Evolutionary conservation across 495 filamentous ascomycete species (phyloP).

Genomic region (Trichocladium antarcticum): DNA sequence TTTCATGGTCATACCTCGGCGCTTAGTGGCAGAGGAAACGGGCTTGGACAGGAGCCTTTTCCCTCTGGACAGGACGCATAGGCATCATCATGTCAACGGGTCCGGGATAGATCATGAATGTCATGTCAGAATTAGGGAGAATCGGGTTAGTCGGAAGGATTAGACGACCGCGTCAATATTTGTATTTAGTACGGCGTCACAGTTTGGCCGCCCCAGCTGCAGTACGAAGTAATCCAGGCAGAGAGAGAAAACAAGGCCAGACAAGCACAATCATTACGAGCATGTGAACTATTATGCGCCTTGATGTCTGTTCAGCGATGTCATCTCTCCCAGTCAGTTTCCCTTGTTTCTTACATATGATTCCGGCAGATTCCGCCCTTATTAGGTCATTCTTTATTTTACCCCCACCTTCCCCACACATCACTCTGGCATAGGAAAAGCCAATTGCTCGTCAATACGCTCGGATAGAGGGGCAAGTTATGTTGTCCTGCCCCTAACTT

Average conservation of each 20-base stretch:
- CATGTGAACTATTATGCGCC: too few relatives aligned
- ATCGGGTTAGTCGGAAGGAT: slow-evolving; percentile 5
- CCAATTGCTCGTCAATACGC: too few relatives aligned
- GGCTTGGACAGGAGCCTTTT: slow-evolving; percentile 4
- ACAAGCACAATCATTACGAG: too few relatives aligned
- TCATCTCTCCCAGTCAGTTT: background rate
- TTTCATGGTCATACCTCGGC: background rate
- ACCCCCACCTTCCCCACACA: background rate
- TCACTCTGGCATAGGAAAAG: background rate
- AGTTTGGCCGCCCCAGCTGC: background rate
- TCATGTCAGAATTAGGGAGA: slow-evolving; percentile 5
- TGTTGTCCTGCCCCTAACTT: background rate
- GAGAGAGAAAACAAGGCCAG: background rate
- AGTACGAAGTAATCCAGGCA: slow-evolving; percentile 2
- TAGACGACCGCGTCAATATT: slow-evolving; percentile 6
- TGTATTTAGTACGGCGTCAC: slow-evolving; percentile 4
- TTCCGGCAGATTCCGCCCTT: background rate
- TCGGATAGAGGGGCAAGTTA: slow-evolving; percentile 10
- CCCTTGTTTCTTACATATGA: background rate
- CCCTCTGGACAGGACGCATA: slow-evolving; percentile 2
- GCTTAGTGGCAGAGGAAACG: background rate
- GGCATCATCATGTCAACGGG: background rate
- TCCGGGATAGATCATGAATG: slow-evolving; percentile 1
- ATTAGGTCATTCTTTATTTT: too few relatives aligned
- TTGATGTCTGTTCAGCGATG: too few relatives aligned